Percentiles rank a stretch among this genome's conserved stretches.
Evolutionary conservation across 2,329 filamentous ascomycete species (phyloP).

Genomic region (Calycina herbarum): DNA sequence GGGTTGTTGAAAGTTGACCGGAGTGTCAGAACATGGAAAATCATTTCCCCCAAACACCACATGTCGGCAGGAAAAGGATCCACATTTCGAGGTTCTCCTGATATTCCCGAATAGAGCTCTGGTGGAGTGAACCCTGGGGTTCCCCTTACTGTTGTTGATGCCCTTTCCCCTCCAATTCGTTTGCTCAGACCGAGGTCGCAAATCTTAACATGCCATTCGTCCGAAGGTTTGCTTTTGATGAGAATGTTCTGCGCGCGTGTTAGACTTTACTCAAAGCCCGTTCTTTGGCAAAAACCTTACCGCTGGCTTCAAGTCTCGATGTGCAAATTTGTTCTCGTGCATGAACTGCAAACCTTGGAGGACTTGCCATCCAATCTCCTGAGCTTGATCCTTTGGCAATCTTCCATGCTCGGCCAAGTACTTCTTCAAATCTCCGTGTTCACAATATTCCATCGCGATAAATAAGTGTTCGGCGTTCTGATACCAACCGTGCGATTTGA

Average conservation of each 20-base stretch:
- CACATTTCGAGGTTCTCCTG: not conserved
- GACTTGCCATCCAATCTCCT: constrained; percentile 8
- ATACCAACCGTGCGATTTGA: constrained; percentile 42
- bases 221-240: not conserved
- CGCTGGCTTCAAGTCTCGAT: constrained; percentile 18
- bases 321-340: constrained; percentile 17
- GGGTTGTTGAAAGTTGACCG: not conserved
- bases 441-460: constrained; percentile 43
- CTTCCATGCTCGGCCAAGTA: constrained; percentile 12
- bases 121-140: not conserved
- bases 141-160: not conserved
- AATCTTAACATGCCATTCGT: constrained; percentile 6
- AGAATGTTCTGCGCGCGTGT: not conserved
- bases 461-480: constrained; percentile 34
- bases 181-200: constrained; percentile 6
- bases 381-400: constrained; percentile 1
- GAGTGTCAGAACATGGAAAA: not conserved
- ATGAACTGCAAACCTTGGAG: constrained; percentile 16
- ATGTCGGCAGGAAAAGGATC: not conserved
- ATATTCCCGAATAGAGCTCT: not conserved
- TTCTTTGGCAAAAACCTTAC: constrained; percentile 4
- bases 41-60: not conserved
- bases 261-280: not conserved
- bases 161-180: not conserved
- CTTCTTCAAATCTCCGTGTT: constrained; percentile 38